Evolutionary conservation across 2,329 filamentous ascomycete species (phyloP).

Genomic region (Ascocoryne sarcoides): DNA sequence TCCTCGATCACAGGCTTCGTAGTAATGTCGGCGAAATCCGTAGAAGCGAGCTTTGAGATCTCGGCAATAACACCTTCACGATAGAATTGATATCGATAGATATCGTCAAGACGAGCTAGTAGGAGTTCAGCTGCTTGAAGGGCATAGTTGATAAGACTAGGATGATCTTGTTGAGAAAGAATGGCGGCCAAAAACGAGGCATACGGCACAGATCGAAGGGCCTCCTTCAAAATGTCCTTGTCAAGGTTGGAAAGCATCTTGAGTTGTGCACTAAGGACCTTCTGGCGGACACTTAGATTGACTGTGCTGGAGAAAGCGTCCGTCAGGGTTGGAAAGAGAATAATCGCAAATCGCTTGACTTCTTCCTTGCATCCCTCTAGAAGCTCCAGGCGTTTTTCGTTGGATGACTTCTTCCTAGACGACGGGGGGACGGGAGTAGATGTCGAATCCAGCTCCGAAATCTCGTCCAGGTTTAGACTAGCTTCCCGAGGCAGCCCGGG

Average conservation of each 20-base stretch:
- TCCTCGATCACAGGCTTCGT: slow-evolving; percentile 14
- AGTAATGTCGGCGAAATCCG: slow-evolving; percentile 7
- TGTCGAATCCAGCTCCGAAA: slow-evolving; percentile 33
- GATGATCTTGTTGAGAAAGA: slow-evolving; percentile 88
- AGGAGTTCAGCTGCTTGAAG: slow-evolving; percentile 85
- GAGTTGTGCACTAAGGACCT: slow-evolving; percentile 88
- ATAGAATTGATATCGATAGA: slow-evolving; percentile 95
- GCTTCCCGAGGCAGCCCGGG: slow-evolving; percentile 58
- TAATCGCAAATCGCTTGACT: slow-evolving; percentile 84
- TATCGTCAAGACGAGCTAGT: slow-evolving; percentile 70
- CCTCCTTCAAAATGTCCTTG: slow-evolving; percentile 71
- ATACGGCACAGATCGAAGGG: slow-evolving; percentile 81
- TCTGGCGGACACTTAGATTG: slow-evolving; percentile 87
- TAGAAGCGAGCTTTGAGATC: slow-evolving; percentile 67
- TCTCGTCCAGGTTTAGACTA: slow-evolving; percentile 36
- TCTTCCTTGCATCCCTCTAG: slow-evolving; percentile 76
- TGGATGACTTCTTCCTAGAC: slow-evolving; percentile 48
- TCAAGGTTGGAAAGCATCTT: slow-evolving; percentile 98
- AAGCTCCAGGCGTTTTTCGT: slow-evolving; percentile 75
- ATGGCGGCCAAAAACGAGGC: slow-evolving; percentile 94
- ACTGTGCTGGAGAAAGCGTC: slow-evolving; percentile 97
- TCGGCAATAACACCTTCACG: slow-evolving; percentile 92
- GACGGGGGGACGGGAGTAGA: slow-evolving; percentile 35
- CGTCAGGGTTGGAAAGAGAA: slow-evolving; percentile 88
- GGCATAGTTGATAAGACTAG: slow-evolving; percentile 75